Conservation (phyloP, 2,329 filamentous ascomycete species). For the Pseudogymnoascus verrucosus region DNA sequence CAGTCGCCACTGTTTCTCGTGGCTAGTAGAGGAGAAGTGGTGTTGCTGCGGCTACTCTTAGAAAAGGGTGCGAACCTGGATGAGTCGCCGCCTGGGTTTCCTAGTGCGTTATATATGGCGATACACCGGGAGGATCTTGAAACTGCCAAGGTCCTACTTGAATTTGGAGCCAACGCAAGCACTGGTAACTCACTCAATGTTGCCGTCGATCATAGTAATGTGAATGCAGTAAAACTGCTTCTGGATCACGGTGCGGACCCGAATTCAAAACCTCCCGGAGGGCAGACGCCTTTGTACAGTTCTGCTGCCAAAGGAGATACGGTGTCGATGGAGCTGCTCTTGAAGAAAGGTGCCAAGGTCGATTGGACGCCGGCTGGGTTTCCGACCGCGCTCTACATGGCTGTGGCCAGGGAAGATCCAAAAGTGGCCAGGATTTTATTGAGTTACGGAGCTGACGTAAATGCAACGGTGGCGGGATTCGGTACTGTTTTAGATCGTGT, state of each 20-base stretch:
- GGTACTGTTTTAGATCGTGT: neutral
- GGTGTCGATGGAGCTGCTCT: conserved; percentile 10
- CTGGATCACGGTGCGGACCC: conserved; percentile 12
- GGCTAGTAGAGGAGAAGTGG: conserved; percentile 10
- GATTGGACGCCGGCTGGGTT: conserved; percentile 5
- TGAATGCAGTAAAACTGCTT: conserved; percentile 12
- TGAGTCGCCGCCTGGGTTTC: conserved; percentile 8
- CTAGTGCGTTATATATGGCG: neutral
- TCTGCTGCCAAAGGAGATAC: conserved; percentile 13
- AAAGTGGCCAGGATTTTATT: neutral
- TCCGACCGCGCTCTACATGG: conserved; percentile 12
- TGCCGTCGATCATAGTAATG: conserved; percentile 10
- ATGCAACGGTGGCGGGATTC: neutral
- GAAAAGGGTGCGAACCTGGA: conserved; percentile 13
- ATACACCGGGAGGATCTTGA: neutral
- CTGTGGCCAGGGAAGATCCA: conserved; percentile 12
- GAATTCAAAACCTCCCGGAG: neutral
- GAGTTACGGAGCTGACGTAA: neutral
- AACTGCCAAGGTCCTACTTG: neutral
- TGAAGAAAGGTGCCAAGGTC: conserved; percentile 12
- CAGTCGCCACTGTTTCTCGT: conserved; percentile 15
- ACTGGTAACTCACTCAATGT: conserved; percentile 9
- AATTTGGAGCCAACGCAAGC: neutral
- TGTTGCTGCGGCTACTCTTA: conserved; percentile 11
- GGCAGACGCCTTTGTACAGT: conserved; percentile 9